Conservation (phyloP, 352 stramenopile genomes). For the Pythium rishiriense region DNA sequence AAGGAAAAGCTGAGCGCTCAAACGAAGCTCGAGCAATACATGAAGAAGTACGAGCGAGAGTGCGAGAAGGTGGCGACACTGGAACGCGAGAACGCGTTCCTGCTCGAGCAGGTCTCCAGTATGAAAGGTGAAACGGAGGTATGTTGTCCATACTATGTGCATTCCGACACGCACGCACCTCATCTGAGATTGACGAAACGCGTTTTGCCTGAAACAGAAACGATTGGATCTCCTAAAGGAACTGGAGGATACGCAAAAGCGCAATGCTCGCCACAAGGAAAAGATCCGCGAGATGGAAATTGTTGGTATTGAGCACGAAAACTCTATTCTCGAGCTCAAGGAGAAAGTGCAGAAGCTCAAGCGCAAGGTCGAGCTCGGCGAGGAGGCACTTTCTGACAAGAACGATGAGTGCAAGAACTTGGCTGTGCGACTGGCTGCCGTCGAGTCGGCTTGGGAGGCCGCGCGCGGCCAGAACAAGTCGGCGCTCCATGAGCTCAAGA, state of each 20-base stretch:
- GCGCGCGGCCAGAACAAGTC: constrained; percentile 80
- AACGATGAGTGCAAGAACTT: constrained; percentile 76
- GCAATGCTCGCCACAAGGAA: constrained; percentile 63
- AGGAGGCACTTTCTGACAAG: constrained; percentile 52
- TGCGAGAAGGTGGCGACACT: constrained; percentile 59
- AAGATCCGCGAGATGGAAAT: constrained; percentile 80
- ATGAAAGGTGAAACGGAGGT: constrained; percentile 77
- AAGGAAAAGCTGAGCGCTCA: constrained; percentile 67
- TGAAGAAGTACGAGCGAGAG: constrained; percentile 82
- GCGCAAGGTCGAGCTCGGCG: constrained; percentile 45
- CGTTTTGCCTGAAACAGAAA: constrained; percentile 34
- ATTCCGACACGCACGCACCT: background rate
- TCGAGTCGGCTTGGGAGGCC: constrained; percentile 78
- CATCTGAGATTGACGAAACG: background rate
- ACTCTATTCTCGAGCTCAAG: constrained; percentile 70
- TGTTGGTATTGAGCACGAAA: constrained; percentile 70
- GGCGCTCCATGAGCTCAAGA: constrained; percentile 77
- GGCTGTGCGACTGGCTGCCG: constrained; percentile 56
- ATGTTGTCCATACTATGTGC: background rate
- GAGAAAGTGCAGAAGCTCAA: constrained; percentile 80
- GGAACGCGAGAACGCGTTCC: constrained; percentile 67
- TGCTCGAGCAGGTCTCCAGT: constrained; percentile 65
- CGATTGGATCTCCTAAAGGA: constrained; percentile 67
- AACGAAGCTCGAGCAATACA: constrained; percentile 76
- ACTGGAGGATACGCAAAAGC: constrained; percentile 69